Conservation (phyloP, 2,329 filamentous ascomycete genomes). For the Claviceps capensis region DNA sequence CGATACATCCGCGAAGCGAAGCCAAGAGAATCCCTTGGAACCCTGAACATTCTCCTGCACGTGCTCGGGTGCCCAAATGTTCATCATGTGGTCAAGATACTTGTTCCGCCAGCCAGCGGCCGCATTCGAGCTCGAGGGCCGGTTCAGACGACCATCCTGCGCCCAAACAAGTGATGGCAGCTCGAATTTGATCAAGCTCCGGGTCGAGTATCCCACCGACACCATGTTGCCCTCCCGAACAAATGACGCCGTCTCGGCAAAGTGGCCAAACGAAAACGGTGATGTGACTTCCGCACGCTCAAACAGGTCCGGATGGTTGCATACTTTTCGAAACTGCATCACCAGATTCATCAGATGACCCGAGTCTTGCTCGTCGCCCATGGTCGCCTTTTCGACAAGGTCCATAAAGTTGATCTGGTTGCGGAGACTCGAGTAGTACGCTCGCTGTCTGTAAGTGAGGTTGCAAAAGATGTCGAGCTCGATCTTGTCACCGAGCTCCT, state of each 20-base stretch:
- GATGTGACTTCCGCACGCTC: conserved; percentile 87
- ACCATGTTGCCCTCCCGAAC: conserved; percentile 74
- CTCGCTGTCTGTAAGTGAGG: conserved; percentile 87
- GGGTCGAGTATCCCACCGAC: conserved; percentile 73
- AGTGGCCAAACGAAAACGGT: conserved; percentile 70
- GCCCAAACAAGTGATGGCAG: conserved; percentile 72
- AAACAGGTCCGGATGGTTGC: conserved; percentile 95
- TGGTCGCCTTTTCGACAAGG: conserved; percentile 89
- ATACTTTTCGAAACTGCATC: conserved; percentile 99
- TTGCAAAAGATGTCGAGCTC: conserved; percentile 94
- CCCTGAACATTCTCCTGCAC: conserved; percentile 49
- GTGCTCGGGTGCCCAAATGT: conserved; percentile 76
- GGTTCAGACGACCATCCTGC: conserved; percentile 62
- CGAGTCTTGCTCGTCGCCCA: conserved; percentile 88
- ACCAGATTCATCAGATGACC: conserved; percentile 97
- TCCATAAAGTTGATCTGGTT: conserved; percentile 99
- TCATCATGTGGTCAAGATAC: conserved; percentile 70
- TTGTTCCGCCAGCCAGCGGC: conserved; percentile 68
- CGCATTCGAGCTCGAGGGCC: conserved; percentile 58
- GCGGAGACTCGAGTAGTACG: conserved; percentile 80
- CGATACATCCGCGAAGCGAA: conserved; percentile 73
- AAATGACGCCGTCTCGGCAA: conserved; percentile 91
- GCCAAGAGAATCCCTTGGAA: conserved; percentile 68
- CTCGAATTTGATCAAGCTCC: conserved; percentile 72
- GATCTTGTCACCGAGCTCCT: conserved; percentile 97